Base-by-base conservation (phyloP, 2,329 filamentous ascomycete genomes). In the Sphaerulina populicola region DNA sequence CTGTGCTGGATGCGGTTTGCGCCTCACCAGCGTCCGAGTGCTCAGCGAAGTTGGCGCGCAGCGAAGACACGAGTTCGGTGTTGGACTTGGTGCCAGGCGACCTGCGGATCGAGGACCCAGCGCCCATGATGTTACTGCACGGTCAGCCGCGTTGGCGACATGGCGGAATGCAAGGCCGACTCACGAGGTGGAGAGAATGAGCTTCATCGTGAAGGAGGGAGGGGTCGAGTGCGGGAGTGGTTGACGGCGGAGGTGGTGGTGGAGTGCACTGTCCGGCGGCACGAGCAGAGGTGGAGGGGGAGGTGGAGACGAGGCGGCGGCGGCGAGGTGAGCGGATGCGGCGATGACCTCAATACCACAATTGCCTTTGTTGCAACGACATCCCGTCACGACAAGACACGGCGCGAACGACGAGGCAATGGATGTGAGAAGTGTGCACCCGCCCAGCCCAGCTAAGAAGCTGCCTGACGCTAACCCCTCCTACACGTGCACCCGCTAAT, bases 151-250 rank as follows among this genome's bases (percentile, higher is more conserved):
- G 31, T 38, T 46, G 36, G 47, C 52, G 43, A 49, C 30, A 53
- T 37, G 21, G 49, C 18, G 37, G 21, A 21, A 44, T 44, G 49
- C 31, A 11, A 23, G 11, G 39, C 44, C 27, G 52, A 72, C 84
- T 63, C 78, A 93, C 88, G 85, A 88, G 59, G 88, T 94, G 50
- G 87, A 94, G 48, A 94, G 80, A 58, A 94, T 79, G 66, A 94
- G 76, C 74, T 88, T 88, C 74, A 88, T 88, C 76, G 78, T 47
- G 50, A 43, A 15, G 14, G 23, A 41, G 45, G 15, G 33, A 18
- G 27, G 45, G 18, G 18, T 18, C 4, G 18, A 21, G 33, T n/a
- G 35, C 29, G 44, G 33, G 23, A 27, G 23, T 27, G 23, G 6
- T 27, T 15, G 39, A 7, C 11, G 33, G 31, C 15, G 37, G 45